phyloP scores from a whole-genome alignment of 2,329 filamentous ascomycete genomes.

The Curvularia spicifera region DNA sequence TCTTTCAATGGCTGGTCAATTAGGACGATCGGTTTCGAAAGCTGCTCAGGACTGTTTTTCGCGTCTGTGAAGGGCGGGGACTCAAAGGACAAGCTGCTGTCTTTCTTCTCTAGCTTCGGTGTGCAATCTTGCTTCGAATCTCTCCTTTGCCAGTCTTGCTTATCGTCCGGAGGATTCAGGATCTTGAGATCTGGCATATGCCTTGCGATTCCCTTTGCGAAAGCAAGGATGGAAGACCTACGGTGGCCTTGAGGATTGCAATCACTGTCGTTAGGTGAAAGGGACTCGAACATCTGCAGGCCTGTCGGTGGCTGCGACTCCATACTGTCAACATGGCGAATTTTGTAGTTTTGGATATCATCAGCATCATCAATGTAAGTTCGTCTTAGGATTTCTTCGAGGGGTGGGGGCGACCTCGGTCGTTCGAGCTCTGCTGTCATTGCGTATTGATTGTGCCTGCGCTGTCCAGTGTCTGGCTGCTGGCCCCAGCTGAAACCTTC shows the following conservation, averaged over 20 bases:
- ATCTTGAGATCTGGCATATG: slow-evolving; percentile 35
- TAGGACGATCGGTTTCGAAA: slow-evolving; percentile 5
- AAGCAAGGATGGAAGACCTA: slow-evolving; percentile 32
- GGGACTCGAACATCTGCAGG: slow-evolving; percentile 1
- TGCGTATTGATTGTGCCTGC: slow-evolving; percentile 17
- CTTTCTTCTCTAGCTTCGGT: slow-evolving; percentile 12
- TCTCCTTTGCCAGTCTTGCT: slow-evolving; percentile 4
- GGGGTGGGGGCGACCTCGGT: slow-evolving; percentile 24
- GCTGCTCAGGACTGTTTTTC: slow-evolving; percentile 2
- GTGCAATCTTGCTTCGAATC: slow-evolving; percentile 4
- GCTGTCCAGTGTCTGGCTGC: slow-evolving; percentile 13
- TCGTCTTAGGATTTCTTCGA: slow-evolving; percentile 31
- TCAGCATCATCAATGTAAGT: slow-evolving; percentile 18
- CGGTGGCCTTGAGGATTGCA: slow-evolving; percentile 19
- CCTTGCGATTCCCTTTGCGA: slow-evolving; percentile 33
- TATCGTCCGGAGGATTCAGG: slow-evolving; percentile 16
- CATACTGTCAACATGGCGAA: slow-evolving; percentile 21
- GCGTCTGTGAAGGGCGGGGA: slow-evolving; percentile 5
- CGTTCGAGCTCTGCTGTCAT: slow-evolving; percentile 20
- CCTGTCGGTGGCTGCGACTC: slow-evolving; percentile 18
- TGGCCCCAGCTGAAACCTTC: slow-evolving; percentile 37
- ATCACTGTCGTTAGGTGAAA: slow-evolving; percentile 6
- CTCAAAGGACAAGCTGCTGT: slow-evolving; percentile 19
- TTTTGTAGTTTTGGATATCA: slow-evolving; percentile 18
- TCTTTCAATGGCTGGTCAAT: slow-evolving; percentile 2